These are phyloP conservation scores for Linum trigynum DNA, from an alignment of 345 rosid genomes.

Conservation along the genomic window DNA sequence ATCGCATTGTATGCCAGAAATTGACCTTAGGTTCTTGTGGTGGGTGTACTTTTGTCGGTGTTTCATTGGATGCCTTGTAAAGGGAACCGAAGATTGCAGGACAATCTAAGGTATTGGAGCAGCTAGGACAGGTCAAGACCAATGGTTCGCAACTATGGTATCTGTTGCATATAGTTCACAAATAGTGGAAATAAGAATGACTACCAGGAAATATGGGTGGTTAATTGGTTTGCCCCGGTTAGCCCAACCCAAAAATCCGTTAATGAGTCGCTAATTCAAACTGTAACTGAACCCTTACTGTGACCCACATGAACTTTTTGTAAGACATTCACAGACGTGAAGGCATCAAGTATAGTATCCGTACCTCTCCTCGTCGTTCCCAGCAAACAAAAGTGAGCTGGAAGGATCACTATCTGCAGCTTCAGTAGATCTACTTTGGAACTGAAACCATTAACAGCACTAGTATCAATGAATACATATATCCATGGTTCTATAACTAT, in stretches of 20 bases:
- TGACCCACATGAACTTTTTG: neutral
- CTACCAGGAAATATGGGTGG: neutral
- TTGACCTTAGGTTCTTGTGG: conserved; percentile 34
- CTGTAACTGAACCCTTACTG: too few species aligned
- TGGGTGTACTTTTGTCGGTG: conserved; percentile 28
- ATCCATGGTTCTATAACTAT: neutral
- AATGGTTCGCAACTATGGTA: conserved; percentile 69
- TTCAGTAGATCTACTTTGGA: conserved; percentile 52
- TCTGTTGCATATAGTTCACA: conserved; percentile 33
- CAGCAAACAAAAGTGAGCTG: conserved; percentile 45
- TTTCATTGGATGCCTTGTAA: conserved; percentile 24
- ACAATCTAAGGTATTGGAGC: conserved; percentile 65
- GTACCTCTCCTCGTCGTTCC: conserved; percentile 78
- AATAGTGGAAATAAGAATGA: neutral
- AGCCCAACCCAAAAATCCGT: too few species aligned
- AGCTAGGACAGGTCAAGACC: conserved; percentile 72
- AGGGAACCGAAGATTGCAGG: conserved; percentile 57
- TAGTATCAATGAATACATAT: conserved; percentile 6
- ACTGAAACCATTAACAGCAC: conserved; percentile 33
- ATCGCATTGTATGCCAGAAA: conserved; percentile 66
- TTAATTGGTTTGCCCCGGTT: too few species aligned
- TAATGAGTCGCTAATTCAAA: too few species aligned
- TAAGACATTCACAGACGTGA: neutral
- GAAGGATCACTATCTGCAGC: conserved; percentile 40
- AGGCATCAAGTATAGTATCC: conserved; percentile 2